Base-by-base conservation (phyloP, 257 asterid genomes). In the Lycium ferocissimum region DNA sequence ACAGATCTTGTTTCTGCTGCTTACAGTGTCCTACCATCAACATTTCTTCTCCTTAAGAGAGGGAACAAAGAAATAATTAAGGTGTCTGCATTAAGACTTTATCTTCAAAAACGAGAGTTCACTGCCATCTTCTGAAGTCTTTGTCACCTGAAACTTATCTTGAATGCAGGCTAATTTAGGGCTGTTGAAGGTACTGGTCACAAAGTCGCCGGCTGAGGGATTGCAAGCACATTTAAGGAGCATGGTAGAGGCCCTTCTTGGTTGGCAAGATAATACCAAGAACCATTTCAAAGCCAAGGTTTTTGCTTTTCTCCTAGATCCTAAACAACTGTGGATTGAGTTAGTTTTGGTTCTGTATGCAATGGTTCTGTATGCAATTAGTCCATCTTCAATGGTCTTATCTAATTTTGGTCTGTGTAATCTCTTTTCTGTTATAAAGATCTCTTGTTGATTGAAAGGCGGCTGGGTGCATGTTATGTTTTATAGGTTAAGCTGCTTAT, bases 241-340 rank as follows among this genome's bases (percentile, higher is more conserved):
- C 89, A 87, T 96, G 96, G 95, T 96, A 45, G 96, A 92, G 85
- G 95, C 98, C 79, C 78, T 96, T 78, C 91, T 96, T 87, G 89
- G 87, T 73, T 95, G 97, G 98, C 97, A 92, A 89, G 95, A 91
- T 87, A 88, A 90, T 87, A 89, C 97, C 86, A 95, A 88, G 88
- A 95, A 89, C 90, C 98, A 95, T 90, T 96, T 96, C 88, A 96
- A 92, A 89, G 97, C 98, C 3, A 96, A 96, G 93, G 99, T 94
- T 83, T 86, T 82, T 84, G 61, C 87, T 69, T 20, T 79, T 85
- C 72, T 66, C 17, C 67, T 59, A n/a, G 15, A 81, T 83, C 40
- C 83, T 38, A 84, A 26, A 71, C 65, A 76, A 65, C 38, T 62
- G 62, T 58, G 22, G 13, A 62, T 85, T 85, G 22, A 56, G 22